phyloP scores from a whole-genome alignment of 257 asterid genomes.

The Lycium barbarum region DNA sequence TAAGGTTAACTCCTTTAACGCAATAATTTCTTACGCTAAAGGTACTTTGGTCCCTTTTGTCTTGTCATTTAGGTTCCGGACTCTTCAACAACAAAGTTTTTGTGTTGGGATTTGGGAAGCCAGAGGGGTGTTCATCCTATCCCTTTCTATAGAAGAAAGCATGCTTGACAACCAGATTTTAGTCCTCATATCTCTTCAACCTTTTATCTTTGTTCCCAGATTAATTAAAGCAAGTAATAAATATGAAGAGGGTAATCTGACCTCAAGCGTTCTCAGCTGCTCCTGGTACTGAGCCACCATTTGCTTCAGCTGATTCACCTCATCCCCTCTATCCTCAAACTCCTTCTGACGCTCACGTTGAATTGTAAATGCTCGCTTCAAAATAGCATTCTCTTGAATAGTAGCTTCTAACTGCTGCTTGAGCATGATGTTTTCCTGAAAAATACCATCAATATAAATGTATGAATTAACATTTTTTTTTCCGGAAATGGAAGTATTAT shows the following conservation, averaged over 20 bases:
- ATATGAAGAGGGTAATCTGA: conserved; percentile 38
- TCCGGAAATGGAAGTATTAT: background rate
- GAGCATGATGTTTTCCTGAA: conserved; percentile 68
- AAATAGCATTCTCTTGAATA: conserved; percentile 70
- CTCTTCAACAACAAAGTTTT: background rate
- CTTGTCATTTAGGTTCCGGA: too few relatives aligned
- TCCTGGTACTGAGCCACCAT: conserved; percentile 85
- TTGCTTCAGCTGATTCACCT: conserved; percentile 85
- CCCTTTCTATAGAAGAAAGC: background rate
- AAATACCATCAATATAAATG: conserved; percentile 4
- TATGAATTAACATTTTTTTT: background rate
- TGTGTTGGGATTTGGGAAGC: background rate
- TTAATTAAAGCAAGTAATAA: background rate
- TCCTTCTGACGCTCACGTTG: conserved; percentile 93
- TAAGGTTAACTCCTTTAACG: too few relatives aligned
- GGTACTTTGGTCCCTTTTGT: too few relatives aligned
- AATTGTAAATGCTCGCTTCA: conserved; percentile 84
- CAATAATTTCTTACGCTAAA: too few relatives aligned
- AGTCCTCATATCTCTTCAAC: background rate
- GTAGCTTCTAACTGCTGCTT: conserved; percentile 78
- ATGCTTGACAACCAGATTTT: background rate
- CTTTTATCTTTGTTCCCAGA: background rate
- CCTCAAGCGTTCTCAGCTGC: conserved; percentile 95
- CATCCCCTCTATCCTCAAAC: conserved; percentile 74
- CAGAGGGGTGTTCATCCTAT: background rate